Conservation (phyloP, 306 rosid species). For the Vigna angularis region DNA sequence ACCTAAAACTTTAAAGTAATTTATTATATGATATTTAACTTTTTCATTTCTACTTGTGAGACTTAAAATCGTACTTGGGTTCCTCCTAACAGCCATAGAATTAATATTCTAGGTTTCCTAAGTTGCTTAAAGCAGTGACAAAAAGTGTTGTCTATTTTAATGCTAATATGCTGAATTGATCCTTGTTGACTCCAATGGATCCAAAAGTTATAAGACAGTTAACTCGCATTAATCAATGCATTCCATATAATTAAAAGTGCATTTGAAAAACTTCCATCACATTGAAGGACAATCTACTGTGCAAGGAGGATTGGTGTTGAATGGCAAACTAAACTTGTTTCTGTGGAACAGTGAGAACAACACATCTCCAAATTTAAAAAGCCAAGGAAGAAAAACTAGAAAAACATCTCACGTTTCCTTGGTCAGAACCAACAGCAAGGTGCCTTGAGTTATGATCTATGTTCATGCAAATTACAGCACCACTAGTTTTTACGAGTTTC, state of each 20-base stretch:
- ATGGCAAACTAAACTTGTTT: not conserved
- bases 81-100: not conserved
- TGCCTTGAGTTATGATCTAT: constrained; percentile 58
- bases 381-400: constrained; percentile 4
- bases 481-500: constrained; percentile 69
- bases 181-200: not conserved
- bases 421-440: constrained; percentile 92
- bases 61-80: no score
- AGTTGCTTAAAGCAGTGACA: constrained; percentile 23
- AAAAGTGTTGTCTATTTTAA: not conserved
- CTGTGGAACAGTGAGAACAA: not conserved
- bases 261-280: not conserved
- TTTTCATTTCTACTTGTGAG: no score
- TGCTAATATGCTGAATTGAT: not conserved
- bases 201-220: not conserved
- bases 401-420: constrained; percentile 78
- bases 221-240: not conserved
- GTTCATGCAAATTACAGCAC: constrained; percentile 65
- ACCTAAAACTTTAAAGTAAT: no score
- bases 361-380: not conserved
- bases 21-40: no score
- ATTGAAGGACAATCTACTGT: not conserved
- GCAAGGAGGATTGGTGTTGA: not conserved
- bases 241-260: constrained; percentile 13
- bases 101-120: not conserved